These are phyloP conservation scores for Boletus mariae DNA, from an alignment of 1,284 basidiomycete genomes.

Conservation along the genomic window DNA sequence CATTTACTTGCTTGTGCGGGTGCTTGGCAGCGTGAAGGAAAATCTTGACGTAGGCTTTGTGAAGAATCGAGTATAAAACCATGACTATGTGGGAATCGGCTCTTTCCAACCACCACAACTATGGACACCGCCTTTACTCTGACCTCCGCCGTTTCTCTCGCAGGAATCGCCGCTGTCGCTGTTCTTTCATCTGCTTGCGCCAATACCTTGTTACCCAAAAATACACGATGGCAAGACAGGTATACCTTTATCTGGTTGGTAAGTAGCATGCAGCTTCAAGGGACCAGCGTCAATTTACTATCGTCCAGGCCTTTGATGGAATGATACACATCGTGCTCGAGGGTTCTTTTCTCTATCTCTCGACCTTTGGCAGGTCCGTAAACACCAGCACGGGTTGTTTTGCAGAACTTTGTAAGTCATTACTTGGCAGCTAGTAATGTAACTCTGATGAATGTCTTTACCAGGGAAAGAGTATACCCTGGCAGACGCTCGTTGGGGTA, in stretches of 20 bases:
- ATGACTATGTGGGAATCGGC: conserved; percentile 17
- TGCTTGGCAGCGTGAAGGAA: conserved; percentile 72
- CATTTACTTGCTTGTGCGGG: conserved; percentile 65
- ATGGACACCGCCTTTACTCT: conserved; percentile 51
- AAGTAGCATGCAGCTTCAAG: conserved; percentile 15
- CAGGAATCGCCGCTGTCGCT: conserved; percentile 50
- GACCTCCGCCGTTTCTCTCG: conserved; percentile 63
- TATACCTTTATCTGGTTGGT: conserved; percentile 75
- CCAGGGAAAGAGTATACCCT: conserved; percentile 65
- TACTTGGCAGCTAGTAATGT: background rate
- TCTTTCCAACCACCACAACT: background rate
- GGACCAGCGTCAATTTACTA: conserved; percentile 1
- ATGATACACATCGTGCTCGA: conserved; percentile 78
- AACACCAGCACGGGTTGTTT: conserved; percentile 65
- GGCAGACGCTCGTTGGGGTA: conserved; percentile 78
- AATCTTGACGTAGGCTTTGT: conserved; percentile 61
- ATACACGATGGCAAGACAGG: conserved; percentile 57
- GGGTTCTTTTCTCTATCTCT: conserved; percentile 73
- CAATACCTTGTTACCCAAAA: conserved; percentile 55
- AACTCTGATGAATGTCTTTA: background rate
- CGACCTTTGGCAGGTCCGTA: conserved; percentile 68
- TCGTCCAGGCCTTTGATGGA: conserved; percentile 63
- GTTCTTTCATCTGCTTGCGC: conserved; percentile 50
- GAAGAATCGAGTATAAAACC: conserved; percentile 47
- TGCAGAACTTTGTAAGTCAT: conserved; percentile 69